Conservation (phyloP, 176 grass and related monocot species). For the Hyparrhenia diplandra region DNA sequence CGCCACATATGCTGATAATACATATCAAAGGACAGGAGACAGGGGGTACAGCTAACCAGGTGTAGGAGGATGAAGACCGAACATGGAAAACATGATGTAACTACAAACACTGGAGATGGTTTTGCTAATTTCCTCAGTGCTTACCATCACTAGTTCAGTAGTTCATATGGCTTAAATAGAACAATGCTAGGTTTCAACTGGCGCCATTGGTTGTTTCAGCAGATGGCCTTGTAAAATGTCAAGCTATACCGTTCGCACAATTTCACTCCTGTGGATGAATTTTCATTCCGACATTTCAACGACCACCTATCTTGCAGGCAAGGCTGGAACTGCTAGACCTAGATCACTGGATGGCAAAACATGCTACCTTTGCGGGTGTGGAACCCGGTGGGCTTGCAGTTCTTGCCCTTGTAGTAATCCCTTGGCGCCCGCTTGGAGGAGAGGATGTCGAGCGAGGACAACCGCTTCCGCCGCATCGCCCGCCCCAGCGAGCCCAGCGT, state of each 20-base stretch:
- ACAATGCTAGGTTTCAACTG: neutral
- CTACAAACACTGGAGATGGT: neutral
- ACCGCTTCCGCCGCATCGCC: conserved; percentile 76
- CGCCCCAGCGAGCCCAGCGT: conserved; percentile 59
- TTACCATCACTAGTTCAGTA: neutral
- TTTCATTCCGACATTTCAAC: neutral
- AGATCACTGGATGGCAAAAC: neutral
- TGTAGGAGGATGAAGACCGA: neutral
- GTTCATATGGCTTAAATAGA: neutral
- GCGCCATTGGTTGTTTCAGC: too few species aligned
- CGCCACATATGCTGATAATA: neutral
- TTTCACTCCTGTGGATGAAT: neutral
- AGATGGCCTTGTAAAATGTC: too few species aligned
- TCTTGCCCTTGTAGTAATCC: conserved; percentile 99
- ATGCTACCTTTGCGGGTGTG: conserved; percentile 94
- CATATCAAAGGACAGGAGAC: neutral
- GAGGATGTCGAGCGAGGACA: conserved; percentile 80
- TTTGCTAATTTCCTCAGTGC: neutral
- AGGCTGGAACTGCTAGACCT: neutral
- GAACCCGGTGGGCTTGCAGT: conserved; percentile 95
- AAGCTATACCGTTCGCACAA: neutral
- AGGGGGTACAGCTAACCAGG: neutral
- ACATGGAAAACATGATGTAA: neutral
- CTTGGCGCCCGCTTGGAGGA: conserved; percentile 81
- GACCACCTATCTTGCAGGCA: neutral